Conservation (phyloP, 768 basidiomycete genomes). For the Suillus subluteus region DNA sequence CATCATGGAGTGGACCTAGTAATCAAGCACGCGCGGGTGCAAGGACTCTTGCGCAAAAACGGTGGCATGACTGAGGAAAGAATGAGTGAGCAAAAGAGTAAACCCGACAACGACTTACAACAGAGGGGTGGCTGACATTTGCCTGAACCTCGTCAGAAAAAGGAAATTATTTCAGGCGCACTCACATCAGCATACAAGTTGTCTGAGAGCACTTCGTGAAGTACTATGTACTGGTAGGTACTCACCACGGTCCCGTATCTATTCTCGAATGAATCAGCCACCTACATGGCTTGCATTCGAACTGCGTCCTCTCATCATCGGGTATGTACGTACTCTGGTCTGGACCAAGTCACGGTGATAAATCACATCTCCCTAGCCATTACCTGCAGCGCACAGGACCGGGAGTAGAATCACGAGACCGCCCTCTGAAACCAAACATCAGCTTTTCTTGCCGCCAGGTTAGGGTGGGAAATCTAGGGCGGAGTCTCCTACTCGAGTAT, state of each 20-base stretch:
- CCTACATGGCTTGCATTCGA: background rate
- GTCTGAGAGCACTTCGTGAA: too few relatives aligned
- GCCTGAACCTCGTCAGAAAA: too few relatives aligned
- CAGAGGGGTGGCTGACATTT: too few relatives aligned
- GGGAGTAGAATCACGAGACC: background rate
- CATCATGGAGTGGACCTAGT: too few relatives aligned
- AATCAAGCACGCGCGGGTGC: too few relatives aligned
- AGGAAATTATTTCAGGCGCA: too few relatives aligned
- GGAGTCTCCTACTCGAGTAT: background rate
- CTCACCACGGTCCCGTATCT: background rate
- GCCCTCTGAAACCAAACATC: background rate
- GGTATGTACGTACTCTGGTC: background rate
- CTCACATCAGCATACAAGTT: too few relatives aligned
- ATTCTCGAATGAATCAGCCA: background rate
- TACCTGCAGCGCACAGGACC: background rate
- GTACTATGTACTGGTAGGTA: too few relatives aligned
- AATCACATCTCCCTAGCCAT: background rate
- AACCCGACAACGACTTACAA: too few relatives aligned
- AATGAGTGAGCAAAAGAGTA: too few relatives aligned
- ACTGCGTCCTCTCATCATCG: background rate
- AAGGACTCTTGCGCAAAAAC: too few relatives aligned
- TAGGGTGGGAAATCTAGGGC: background rate
- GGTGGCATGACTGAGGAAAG: too few relatives aligned
- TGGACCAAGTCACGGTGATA: background rate
- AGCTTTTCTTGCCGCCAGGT: background rate